Evolutionary conservation across 2,329 filamentous ascomycete species (phyloP).

Genomic region (Sphaerulina musiva): DNA sequence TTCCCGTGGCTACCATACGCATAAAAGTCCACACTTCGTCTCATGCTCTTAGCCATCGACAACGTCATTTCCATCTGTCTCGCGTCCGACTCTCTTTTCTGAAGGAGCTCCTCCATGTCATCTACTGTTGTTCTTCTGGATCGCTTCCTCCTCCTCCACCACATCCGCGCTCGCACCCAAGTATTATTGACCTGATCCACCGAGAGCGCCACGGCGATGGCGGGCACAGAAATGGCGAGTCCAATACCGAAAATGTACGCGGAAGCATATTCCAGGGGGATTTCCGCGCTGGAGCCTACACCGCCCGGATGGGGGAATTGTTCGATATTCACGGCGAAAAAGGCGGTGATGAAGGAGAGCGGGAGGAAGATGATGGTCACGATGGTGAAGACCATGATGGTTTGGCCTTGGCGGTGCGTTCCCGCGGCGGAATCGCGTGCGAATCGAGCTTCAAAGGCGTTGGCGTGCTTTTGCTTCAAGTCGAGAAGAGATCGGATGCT

Average conservation of each 20-base stretch:
- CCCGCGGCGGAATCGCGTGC: conserved; percentile 55
- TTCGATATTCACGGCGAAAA: conserved; percentile 51
- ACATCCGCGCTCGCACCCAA: conserved; percentile 1
- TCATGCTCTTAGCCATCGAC: conserved; percentile 15
- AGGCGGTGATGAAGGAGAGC: conserved; percentile 49
- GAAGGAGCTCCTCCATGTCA: background rate
- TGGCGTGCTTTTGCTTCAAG: conserved; percentile 63
- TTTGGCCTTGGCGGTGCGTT: conserved; percentile 52
- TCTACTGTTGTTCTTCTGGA: background rate
- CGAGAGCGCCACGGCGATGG: conserved; percentile 19
- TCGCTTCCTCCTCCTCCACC: background rate
- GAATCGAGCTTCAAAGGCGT: conserved; percentile 59
- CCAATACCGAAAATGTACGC: conserved; percentile 53
- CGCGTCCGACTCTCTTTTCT: conserved; percentile 3
- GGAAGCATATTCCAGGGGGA: conserved; percentile 42
- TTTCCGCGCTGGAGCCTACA: conserved; percentile 18
- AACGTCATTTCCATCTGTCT: conserved; percentile 14
- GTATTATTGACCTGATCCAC: conserved; percentile 17
- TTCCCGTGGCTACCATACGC: conserved; percentile 10
- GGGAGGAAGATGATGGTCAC: conserved; percentile 55
- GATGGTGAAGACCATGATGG: conserved; percentile 55
- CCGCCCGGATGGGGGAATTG: conserved; percentile 40
- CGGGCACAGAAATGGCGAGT: conserved; percentile 46
- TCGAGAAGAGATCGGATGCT: conserved; percentile 58
- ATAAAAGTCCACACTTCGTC: conserved; percentile 18